Percentiles rank a stretch among this genome's conserved stretches.
Conservation (phyloP, 2,329 filamentous ascomycete species). For the Colletotrichum endophyticum region DNA sequence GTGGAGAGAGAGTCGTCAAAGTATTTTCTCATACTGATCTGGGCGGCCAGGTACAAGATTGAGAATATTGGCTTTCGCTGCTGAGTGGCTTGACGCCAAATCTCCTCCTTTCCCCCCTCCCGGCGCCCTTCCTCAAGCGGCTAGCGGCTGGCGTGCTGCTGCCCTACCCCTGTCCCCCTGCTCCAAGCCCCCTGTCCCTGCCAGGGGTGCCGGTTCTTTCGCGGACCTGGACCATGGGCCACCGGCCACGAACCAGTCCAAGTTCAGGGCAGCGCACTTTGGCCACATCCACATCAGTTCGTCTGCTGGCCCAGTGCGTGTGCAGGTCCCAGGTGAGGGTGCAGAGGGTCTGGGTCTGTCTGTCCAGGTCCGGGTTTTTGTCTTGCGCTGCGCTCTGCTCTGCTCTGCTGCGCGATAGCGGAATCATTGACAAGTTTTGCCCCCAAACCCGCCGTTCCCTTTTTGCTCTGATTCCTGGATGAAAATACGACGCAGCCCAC, state of each 20-base stretch:
- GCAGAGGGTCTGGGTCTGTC: not conserved
- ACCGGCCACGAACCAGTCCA: constrained; percentile 10
- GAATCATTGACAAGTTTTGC: not conserved
- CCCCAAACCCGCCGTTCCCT: not conserved
- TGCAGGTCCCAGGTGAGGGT: not conserved
- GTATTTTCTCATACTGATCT: not conserved
- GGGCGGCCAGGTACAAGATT: not conserved
- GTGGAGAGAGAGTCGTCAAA: not conserved
- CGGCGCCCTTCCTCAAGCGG: not conserved
- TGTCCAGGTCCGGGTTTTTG: not conserved
- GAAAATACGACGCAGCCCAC: not conserved
- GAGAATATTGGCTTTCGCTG: not conserved
- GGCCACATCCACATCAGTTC: not conserved
- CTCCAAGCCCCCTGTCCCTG: not conserved
- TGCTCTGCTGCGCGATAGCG: not conserved
- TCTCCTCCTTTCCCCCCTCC: constrained; percentile 16
- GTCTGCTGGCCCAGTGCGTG: not conserved
- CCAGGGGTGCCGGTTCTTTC: not conserved
- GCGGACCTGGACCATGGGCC: not conserved
- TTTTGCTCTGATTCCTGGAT: not conserved
- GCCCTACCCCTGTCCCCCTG: not conserved
- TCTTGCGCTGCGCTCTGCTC: not conserved
- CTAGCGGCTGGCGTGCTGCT: not conserved
- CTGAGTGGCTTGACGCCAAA: constrained; percentile 20
- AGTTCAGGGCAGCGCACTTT: not conserved